Evolutionary conservation across 176 grass and related monocot species (phyloP).

Genomic region (Saccharum spontaneum): DNA sequence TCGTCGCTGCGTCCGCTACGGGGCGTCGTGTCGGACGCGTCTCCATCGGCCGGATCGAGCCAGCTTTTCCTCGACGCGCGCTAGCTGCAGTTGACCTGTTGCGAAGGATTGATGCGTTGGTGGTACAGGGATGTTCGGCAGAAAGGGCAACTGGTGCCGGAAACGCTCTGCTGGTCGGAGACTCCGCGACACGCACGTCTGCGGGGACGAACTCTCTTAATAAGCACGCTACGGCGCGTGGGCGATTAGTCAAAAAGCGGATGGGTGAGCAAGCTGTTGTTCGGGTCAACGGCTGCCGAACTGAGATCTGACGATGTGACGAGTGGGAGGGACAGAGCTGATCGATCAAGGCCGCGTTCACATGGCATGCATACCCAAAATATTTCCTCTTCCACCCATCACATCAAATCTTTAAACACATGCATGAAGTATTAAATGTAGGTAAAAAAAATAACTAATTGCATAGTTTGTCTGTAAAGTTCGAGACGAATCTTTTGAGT

Average conservation of each 20-base stretch:
- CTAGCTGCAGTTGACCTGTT: not conserved
- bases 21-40: not conserved
- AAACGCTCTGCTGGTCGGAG: not conserved
- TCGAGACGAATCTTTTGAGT: too few species aligned
- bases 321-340: not conserved
- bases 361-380: too few species aligned
- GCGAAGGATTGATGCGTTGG: not conserved
- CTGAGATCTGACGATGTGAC: not conserved
- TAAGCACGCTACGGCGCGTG: not conserved
- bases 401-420: too few species aligned
- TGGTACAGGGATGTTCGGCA: not conserved
- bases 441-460: too few species aligned
- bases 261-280: not conserved
- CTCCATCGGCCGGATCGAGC: not conserved
- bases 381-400: too few species aligned
- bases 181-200: slow-evolving; percentile 3
- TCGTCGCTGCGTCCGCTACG: not conserved
- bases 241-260: not conserved
- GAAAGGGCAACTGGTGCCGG: not conserved
- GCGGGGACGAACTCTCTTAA: not conserved
- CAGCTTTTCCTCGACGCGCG: not conserved
- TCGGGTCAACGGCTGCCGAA: slow-evolving; percentile 20
- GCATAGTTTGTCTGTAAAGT: too few species aligned
- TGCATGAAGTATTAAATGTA: too few species aligned
- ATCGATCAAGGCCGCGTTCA: not conserved